Evolutionary conservation across 2,329 filamentous ascomycete species (phyloP).

Genomic region (Curvularia sp.): DNA sequence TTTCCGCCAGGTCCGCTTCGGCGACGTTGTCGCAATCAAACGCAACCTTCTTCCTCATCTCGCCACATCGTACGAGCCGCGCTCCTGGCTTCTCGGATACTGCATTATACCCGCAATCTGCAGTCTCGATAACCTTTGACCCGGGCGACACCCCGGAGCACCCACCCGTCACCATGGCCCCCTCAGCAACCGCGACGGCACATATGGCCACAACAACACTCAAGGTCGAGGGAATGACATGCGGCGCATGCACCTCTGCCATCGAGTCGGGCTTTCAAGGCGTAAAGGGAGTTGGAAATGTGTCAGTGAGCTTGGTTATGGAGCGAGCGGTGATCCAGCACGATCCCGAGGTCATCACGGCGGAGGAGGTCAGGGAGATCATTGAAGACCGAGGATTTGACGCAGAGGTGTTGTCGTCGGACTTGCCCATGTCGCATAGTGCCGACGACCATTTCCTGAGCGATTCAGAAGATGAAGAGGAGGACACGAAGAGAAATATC

Average conservation of each 20-base stretch:
- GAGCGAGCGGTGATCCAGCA: conserved; percentile 95
- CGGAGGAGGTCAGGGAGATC: conserved; percentile 79
- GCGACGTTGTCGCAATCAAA: conserved; percentile 22
- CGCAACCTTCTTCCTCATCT: conserved; percentile 13
- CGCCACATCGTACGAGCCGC: conserved; percentile 24
- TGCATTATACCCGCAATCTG: background rate
- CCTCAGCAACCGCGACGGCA: conserved; percentile 51
- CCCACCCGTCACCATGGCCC: conserved; percentile 34
- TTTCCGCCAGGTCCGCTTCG: background rate
- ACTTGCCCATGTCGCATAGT: conserved; percentile 65
- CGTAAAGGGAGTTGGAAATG: conserved; percentile 79
- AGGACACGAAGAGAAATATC: conserved; percentile 49
- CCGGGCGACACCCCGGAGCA: conserved; percentile 9
- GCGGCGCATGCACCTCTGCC: conserved; percentile 93
- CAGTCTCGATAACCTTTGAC: conserved; percentile 6
- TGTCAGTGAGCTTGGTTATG: conserved; percentile 93
- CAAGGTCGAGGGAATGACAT: conserved; percentile 84
- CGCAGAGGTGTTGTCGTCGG: conserved; percentile 83
- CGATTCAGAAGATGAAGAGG: conserved; percentile 47
- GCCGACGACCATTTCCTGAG: conserved; percentile 46
- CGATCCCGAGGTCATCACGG: conserved; percentile 74
- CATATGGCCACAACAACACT: conserved; percentile 87
- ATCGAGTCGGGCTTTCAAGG: conserved; percentile 89
- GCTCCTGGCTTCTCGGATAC: conserved; percentile 23
- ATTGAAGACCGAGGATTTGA: conserved; percentile 95